Conservation (phyloP, 2,329 filamentous ascomycete genomes). For the Chaetomiaceae sp. region DNA sequence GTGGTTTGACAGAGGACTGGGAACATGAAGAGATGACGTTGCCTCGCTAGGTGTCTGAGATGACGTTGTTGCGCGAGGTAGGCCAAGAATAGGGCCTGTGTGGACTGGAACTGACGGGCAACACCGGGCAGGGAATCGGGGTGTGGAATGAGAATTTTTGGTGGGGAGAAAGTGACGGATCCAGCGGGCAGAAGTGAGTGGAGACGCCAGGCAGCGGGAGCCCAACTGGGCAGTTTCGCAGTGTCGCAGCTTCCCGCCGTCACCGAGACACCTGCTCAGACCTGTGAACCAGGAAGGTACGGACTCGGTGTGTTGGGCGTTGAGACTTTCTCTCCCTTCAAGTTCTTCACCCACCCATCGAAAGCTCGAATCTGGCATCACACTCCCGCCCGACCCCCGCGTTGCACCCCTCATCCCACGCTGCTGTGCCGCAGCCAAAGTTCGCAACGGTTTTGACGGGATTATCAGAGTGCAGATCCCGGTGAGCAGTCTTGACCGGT, state of each 20-base stretch:
- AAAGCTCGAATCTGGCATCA: not conserved
- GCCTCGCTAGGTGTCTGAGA: slow-evolving; percentile 3
- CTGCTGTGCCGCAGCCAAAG: slow-evolving; percentile 16
- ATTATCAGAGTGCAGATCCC: not conserved
- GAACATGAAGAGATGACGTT: slow-evolving; percentile 11
- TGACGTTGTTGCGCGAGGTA: slow-evolving; percentile 5
- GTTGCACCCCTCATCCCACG: slow-evolving; percentile 12
- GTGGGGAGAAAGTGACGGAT: not conserved
- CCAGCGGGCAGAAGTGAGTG: too few species aligned
- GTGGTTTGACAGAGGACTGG: not conserved
- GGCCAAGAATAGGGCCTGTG: not conserved
- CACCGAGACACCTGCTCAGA: too few species aligned
- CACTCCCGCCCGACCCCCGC: not conserved
- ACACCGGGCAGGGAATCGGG: too few species aligned
- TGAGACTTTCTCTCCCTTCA: not conserved
- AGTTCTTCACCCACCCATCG: not conserved
- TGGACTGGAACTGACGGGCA: too few species aligned
- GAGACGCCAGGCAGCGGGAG: too few species aligned
- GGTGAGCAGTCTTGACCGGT: not conserved
- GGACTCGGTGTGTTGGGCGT: not conserved
- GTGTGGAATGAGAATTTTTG: too few species aligned
- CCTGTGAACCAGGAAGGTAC: not conserved
- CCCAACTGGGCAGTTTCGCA: too few species aligned
- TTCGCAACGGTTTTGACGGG: not conserved
- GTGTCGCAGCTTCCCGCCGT: too few species aligned